Conservation (phyloP, 768 basidiomycete species). For the Cyathus striatus region DNA sequence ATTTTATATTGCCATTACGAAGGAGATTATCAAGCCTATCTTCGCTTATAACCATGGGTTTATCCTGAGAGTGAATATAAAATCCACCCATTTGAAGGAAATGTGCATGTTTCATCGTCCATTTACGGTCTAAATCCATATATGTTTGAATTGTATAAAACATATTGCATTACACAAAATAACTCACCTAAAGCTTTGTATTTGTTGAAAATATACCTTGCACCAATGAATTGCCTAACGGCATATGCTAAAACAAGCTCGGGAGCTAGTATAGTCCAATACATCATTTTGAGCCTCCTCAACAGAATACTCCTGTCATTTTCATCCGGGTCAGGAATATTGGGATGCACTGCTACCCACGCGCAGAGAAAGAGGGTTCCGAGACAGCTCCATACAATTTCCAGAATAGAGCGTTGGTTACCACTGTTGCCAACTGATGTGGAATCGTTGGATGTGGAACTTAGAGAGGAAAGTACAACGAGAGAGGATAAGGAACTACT, state of each 20-base stretch:
- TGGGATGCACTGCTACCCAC: background rate
- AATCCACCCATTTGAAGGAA: conserved; percentile 6
- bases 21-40: background rate
- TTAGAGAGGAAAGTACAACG: too few species aligned
- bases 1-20: background rate
- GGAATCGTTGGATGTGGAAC: too few species aligned
- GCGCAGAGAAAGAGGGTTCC: too few species aligned
- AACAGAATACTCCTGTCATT: background rate
- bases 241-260: background rate
- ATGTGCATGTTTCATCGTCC: conserved; percentile 2
- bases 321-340: background rate
- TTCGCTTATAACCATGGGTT: background rate
- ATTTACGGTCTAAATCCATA: background rate
- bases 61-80: background rate
- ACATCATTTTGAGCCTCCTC: background rate
- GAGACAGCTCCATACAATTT: too few species aligned
- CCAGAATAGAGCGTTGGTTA: too few species aligned
- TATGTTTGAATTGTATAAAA: background rate
- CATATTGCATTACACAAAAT: background rate
- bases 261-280: background rate
- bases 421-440: too few species aligned
- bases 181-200: background rate
- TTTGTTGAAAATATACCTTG: background rate
- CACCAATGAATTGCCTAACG: background rate
- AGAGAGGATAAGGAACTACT: too few species aligned